Percentiles rank a stretch among this genome's conserved stretches.
Conservation (phyloP, 1,284 basidiomycete species). For the Ustilago esculenta region DNA sequence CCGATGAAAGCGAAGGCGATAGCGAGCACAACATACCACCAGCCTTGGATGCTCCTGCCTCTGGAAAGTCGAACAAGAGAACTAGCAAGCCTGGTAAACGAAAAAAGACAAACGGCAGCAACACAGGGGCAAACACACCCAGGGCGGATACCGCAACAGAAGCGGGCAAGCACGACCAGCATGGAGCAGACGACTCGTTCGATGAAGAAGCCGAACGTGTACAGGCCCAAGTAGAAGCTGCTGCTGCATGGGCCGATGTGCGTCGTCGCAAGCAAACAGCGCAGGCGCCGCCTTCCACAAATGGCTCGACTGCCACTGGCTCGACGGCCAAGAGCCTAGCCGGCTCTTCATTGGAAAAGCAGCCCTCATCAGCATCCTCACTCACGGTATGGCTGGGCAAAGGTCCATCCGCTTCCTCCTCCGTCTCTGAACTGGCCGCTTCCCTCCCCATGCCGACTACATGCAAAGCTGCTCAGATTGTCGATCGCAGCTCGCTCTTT, state of each 20-base stretch:
- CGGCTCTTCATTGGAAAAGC: background rate
- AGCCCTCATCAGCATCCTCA: slow-evolving; percentile 7
- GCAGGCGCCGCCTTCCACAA: background rate
- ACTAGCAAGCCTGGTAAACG: background rate
- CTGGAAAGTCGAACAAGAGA: slow-evolving; percentile 16
- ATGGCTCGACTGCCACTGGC: background rate
- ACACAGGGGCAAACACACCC: background rate
- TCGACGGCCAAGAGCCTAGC: too few relatives aligned
- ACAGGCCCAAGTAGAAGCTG: slow-evolving; percentile 39
- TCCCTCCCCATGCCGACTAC: slow-evolving; percentile 54
- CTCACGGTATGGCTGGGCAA: slow-evolving; percentile 53
- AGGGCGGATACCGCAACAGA: slow-evolving; percentile 2
- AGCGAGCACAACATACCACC: background rate
- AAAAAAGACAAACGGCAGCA: slow-evolving; percentile 12
- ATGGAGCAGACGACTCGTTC: slow-evolving; percentile 18
- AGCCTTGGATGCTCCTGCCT: background rate
- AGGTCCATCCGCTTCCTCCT: slow-evolving; percentile 40
- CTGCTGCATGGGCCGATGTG: slow-evolving; percentile 36
- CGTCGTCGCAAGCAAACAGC: slow-evolving; percentile 31
- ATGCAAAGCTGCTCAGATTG: slow-evolving; percentile 48
- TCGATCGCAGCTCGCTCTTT: slow-evolving; percentile 63
- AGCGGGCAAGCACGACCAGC: slow-evolving; percentile 2
- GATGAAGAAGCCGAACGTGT: slow-evolving; percentile 36
- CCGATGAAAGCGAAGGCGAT: slow-evolving; percentile 24
- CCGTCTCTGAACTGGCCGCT: slow-evolving; percentile 29